Conservation (phyloP, 768 basidiomycete genomes). For the Lentinula lateritia region DNA sequence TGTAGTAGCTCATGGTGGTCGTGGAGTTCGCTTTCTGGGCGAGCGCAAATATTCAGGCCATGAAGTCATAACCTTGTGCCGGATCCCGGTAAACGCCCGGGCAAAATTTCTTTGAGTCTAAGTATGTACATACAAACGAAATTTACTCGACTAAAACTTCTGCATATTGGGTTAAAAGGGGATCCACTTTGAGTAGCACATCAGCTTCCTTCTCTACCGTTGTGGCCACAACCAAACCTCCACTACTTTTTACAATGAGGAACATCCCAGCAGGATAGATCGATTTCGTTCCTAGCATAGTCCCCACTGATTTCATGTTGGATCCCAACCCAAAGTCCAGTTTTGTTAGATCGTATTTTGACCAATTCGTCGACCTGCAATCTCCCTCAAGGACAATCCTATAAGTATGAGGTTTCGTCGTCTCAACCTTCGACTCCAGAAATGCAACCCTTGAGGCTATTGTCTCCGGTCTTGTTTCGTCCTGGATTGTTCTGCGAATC, state of each 20-base stretch:
- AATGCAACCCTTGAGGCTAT: background rate
- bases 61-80: background rate
- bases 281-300: background rate
- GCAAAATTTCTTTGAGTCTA: too few relatives aligned
- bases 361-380: slow-evolving; percentile 6
- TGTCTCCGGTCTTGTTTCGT: background rate
- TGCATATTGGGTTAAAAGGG: background rate
- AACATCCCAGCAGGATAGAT: slow-evolving; percentile 2
- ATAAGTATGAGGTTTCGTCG: background rate
- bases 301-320: background rate
- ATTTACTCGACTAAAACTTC: background rate
- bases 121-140: background rate
- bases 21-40: background rate
- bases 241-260: background rate
- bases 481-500: background rate
- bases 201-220: slow-evolving; percentile 3
- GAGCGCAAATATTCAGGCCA: background rate
- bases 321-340: slow-evolving; percentile 1
- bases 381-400: slow-evolving; percentile 1
- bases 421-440: background rate
- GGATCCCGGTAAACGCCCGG: background rate
- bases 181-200: background rate
- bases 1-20: slow-evolving; percentile 39
- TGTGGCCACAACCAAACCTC: slow-evolving; percentile 1
- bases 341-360: background rate